Conservation (phyloP, 768 basidiomycete species). For the Serendipita sp. region DNA sequence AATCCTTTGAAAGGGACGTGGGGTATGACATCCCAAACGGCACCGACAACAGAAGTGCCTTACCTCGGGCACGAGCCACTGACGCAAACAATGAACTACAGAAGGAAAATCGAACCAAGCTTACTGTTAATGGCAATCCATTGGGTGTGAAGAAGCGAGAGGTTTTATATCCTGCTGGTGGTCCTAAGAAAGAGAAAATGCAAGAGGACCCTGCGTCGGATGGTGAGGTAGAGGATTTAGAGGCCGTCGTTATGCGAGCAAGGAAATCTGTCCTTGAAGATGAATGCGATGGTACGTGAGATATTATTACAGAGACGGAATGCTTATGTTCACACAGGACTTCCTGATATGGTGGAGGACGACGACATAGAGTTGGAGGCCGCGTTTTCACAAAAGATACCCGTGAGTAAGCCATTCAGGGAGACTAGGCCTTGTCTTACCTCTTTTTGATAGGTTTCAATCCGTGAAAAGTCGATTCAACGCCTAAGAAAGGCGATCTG, state of each 20-base stretch:
- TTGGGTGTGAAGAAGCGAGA: neutral
- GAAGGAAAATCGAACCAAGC: neutral
- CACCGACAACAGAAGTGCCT: neutral
- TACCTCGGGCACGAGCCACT: neutral
- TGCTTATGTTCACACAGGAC: too few relatives aligned
- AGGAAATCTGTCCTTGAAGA: neutral
- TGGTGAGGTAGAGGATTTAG: neutral
- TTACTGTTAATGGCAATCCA: neutral
- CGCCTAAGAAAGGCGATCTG: neutral
- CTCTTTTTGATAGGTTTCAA: neutral
- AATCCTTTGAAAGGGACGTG: neutral
- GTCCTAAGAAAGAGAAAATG: neutral
- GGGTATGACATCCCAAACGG: neutral
- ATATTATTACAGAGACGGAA: neutral
- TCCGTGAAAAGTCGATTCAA: neutral
- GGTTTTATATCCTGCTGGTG: neutral
- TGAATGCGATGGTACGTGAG: neutral
- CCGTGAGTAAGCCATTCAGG: conserved; percentile 11
- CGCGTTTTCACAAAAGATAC: conserved; percentile 18
- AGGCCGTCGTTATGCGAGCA: neutral
- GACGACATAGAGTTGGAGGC: conserved; percentile 18
- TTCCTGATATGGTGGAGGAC: neutral
- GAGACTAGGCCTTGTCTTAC: too few relatives aligned
- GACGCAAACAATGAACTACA: neutral
- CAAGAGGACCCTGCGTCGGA: conserved; percentile 1